These are phyloP conservation scores for Solanum hybrid DNA, from an alignment of 305 asterid genomes.

Conservation along the genomic window DNA sequence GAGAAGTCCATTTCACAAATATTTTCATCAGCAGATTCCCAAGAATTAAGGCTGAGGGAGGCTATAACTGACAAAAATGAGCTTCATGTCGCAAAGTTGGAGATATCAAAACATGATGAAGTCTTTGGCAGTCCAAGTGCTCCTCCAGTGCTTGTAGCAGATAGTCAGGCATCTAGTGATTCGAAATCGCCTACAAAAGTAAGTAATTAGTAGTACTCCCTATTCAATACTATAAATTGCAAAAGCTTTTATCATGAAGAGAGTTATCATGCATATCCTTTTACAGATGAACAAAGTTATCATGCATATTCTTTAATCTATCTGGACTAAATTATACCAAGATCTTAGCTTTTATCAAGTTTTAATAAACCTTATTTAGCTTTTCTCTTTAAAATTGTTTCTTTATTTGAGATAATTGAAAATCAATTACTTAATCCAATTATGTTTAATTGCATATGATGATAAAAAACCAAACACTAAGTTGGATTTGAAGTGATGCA, in stretches of 20 bases:
- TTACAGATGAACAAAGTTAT: background rate
- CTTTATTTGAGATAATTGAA: background rate
- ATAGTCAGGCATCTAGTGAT: conserved; percentile 2
- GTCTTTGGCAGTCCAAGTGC: conserved; percentile 15
- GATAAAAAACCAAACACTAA: background rate
- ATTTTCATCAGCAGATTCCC: conserved; percentile 17
- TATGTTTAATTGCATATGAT: background rate
- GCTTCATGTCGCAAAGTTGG: conserved; percentile 4
- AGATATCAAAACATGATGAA: conserved; percentile 16
- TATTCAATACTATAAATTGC: background rate
- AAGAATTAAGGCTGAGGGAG: conserved; percentile 15
- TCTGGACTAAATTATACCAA: conserved; percentile 2
- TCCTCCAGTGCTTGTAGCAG: conserved; percentile 5
- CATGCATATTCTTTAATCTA: conserved; percentile 10
- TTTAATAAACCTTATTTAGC: background rate
- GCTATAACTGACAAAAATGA: conserved; percentile 15
- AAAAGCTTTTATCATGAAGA: background rate
- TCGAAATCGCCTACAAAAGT: conserved; percentile 14
- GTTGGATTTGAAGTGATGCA: background rate
- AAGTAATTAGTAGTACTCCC: background rate
- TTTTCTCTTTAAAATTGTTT: background rate
- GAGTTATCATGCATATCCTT: conserved; percentile 1
- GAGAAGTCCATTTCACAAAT: conserved; percentile 16
- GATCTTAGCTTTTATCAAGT: background rate
- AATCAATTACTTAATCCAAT: background rate